Conservation (phyloP, 345 rosid species). For the Sapria himalayana region DNA sequence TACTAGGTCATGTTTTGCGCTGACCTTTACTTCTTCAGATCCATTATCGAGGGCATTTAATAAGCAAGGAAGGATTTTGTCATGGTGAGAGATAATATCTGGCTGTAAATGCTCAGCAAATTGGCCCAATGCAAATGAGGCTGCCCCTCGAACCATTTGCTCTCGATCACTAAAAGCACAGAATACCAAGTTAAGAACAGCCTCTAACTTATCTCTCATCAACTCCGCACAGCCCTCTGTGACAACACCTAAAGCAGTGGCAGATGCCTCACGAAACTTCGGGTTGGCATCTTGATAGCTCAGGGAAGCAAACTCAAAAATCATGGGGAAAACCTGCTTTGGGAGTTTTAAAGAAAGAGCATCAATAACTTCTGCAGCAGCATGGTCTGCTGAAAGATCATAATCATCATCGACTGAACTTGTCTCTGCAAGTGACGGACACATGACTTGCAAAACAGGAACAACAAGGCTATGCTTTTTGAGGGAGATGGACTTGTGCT, state of each 20-base stretch:
- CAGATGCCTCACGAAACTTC: constrained; percentile 89
- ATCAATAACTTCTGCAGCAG: constrained; percentile 99
- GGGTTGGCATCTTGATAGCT: constrained; percentile 49
- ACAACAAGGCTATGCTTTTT: constrained; percentile 64
- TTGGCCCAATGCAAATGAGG: constrained; percentile 94
- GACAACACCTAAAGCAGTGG: constrained; percentile 76
- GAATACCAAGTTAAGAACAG: constrained; percentile 63
- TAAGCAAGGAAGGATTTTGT: constrained; percentile 77
- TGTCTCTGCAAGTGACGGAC: constrained; percentile 89
- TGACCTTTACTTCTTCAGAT: constrained; percentile 94
- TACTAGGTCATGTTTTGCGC: constrained; percentile 1
- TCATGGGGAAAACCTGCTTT: constrained; percentile 63
- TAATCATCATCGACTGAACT: constrained; percentile 55
- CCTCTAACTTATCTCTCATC: constrained; percentile 73
- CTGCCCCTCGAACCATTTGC: constrained; percentile 95
- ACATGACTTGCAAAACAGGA: constrained; percentile 90
- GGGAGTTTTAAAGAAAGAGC: constrained; percentile 85
- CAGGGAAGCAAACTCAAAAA: constrained; percentile 68
- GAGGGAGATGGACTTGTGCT: constrained; percentile 66
- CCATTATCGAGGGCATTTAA: constrained; percentile 80
- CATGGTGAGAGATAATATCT: constrained; percentile 65
- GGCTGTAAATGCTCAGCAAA: constrained; percentile 98
- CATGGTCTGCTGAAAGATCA: constrained; percentile 96
- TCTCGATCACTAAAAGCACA: constrained; percentile 83
- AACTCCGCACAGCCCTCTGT: constrained; percentile 82